A percentile compares a stretch with the other conserved stretches of the same genome.
Evolutionary conservation across 192 early-diverging fungal species (phyloP).

Genomic region (Fimicolochytrium jonesii): DNA sequence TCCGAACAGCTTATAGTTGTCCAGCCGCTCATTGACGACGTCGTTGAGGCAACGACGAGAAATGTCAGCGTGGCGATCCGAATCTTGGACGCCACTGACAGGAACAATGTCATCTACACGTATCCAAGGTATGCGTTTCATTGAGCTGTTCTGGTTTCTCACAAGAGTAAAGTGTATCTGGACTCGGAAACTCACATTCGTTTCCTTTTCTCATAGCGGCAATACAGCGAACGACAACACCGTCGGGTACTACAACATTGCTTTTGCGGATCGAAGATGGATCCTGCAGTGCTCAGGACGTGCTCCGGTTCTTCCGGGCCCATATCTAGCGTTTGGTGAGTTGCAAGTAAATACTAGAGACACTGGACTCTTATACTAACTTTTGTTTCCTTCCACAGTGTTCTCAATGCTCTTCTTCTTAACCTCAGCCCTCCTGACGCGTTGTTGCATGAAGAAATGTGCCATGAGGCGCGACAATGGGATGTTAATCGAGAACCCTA

Average conservation of each 20-base stretch:
- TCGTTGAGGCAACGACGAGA: not conserved
- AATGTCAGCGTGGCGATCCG: constrained; percentile 16
- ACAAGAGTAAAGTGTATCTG: too few species aligned
- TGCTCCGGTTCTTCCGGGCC: not conserved
- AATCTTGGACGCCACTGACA: constrained; percentile 6
- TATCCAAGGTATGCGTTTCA: constrained; percentile 6
- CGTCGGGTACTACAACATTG: constrained; percentile 3
- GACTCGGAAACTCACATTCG: not conserved
- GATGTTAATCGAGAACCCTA: not conserved
- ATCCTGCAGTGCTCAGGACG: constrained; percentile 5
- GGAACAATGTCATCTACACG: constrained; percentile 1
- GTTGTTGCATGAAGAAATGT: constrained; percentile 15
- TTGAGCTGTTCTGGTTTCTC: not conserved
- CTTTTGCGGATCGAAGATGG: constrained; percentile 7
- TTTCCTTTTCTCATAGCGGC: not conserved
- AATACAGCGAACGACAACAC: not conserved
- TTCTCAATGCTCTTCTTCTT: constrained; percentile 7
- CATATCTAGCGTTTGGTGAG: too few species aligned
- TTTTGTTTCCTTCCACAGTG: too few species aligned
- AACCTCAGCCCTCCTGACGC: constrained; percentile 1
- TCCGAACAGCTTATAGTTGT: constrained; percentile 4
- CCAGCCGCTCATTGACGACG: constrained; percentile 2
- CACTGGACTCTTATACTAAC: too few species aligned
- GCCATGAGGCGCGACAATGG: too few species aligned
- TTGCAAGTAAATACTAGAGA: too few species aligned